Conservation (phyloP, 2,329 filamentous ascomycete genomes). For the Pestalotiopsis sp. region DNA sequence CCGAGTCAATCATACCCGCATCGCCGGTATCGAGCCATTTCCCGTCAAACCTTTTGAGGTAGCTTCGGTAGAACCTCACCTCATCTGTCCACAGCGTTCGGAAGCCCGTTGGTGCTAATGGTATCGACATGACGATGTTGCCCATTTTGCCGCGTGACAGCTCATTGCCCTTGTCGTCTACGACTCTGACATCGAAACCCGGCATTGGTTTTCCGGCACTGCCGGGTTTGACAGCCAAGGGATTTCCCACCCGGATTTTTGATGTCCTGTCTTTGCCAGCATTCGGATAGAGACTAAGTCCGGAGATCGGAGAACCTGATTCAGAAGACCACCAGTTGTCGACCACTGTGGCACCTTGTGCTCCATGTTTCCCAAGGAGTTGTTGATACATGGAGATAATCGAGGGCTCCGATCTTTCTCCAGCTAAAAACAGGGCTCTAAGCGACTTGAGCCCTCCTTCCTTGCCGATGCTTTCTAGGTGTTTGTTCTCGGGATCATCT, state of each 20-base stretch:
- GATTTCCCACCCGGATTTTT: constrained; percentile 37
- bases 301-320: constrained; percentile 61
- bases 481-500: constrained; percentile 76
- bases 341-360: constrained; percentile 59
- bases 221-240: constrained; percentile 72
- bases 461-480: constrained; percentile 65
- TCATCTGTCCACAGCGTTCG: constrained; percentile 86
- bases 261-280: constrained; percentile 57
- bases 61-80: constrained; percentile 82
- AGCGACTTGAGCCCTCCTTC: constrained; percentile 73
- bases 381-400: constrained; percentile 82
- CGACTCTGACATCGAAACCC: constrained; percentile 84
- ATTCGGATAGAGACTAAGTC: constrained; percentile 57
- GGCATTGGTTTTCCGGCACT: constrained; percentile 91
- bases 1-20: constrained; percentile 80
- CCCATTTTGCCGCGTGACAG: constrained; percentile 78
- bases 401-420: constrained; percentile 85
- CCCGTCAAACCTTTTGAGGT: constrained; percentile 79
- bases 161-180: constrained; percentile 78
- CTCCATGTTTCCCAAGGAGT: constrained; percentile 69
- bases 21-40: constrained; percentile 92
- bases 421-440: constrained; percentile 80
- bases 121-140: constrained; percentile 84
- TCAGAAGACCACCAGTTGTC: constrained; percentile 68
- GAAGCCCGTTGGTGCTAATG: constrained; percentile 84